Base-by-base conservation (phyloP, 2,329 filamentous ascomycete genomes). In the Didymella sp. region DNA sequence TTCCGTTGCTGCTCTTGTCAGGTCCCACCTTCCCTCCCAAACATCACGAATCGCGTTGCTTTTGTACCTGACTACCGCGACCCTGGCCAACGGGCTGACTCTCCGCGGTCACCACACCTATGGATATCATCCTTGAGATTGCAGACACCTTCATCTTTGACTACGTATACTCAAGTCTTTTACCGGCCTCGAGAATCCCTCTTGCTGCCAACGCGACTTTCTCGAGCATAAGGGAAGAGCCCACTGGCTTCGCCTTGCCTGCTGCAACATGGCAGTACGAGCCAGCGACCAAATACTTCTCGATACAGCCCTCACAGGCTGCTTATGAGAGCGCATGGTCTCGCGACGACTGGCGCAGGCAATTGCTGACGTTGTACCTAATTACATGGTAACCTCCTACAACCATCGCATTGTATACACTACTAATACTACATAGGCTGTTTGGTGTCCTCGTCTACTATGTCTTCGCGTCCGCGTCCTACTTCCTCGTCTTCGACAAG, bases 51-150 rank as follows among this genome's bases (percentile, higher is more conserved):
- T 67, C 63, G 52, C 61, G 57, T 40, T 51, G 24, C 48, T 60
- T 30, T 31, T 35, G 66, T 67, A 51, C 66, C 66, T 69, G 63
- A 67, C 37, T 33, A 50, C 44, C 24, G 38, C 43, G 25, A 49
- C 50, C 58, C 30, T 38, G 24, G 42, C 58, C 60, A 42, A n/a
- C 50, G 49, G 38, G 43, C 37, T 54, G 51, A 30, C 30, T 53
- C 21, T 30, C 46, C 56, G 49, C 59, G 56, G 43, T 57, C 41
- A 51, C 44, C 33, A 49, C 38, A 21, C 44, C 21, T 77, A 97
- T 98, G 94, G 94, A 98, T 82, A 87, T 97, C 79, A 87, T 95
- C 42, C 89, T 97, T 64, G 93, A 97, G 78, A 69, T 93, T 58
- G 84, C 86, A 78, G 94, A 98, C 79, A 91, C 88, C 68, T 91